Evolutionary conservation across 176 grass and related monocot genomes (phyloP).

Genomic region (Oryza meyeriana): DNA sequence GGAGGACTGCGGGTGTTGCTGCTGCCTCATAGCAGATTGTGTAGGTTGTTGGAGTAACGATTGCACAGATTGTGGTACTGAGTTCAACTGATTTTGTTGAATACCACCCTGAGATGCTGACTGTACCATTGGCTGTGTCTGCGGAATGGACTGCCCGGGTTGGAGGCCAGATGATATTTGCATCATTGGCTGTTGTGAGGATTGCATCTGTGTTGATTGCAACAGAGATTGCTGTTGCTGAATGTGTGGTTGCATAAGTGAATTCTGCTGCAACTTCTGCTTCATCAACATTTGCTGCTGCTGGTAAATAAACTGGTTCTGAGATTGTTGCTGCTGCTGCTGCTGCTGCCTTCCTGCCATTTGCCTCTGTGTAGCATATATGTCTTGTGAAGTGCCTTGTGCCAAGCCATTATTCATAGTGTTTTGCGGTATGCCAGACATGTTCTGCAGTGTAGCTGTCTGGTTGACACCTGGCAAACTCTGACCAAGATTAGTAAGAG

Average conservation of each 20-base stretch:
- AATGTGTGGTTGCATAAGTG: slow-evolving; percentile 55
- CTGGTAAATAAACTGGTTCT: slow-evolving; percentile 70
- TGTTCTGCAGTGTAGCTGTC: slow-evolving; percentile 58
- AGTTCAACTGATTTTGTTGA: slow-evolving; percentile 65
- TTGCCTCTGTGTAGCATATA: slow-evolving; percentile 79
- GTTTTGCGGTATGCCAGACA: slow-evolving; percentile 49
- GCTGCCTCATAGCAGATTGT: slow-evolving; percentile 63
- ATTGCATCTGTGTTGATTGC: slow-evolving; percentile 67
- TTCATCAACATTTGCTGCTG: slow-evolving; percentile 62
- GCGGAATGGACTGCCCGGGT: slow-evolving; percentile 55
- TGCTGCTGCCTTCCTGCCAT: slow-evolving; percentile 60
- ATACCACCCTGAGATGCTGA: slow-evolving; percentile 51
- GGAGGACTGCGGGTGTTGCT: slow-evolving; percentile 61
- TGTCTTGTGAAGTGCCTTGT: slow-evolving; percentile 53
- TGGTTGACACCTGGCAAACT: slow-evolving; percentile 46
- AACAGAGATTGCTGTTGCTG: slow-evolving; percentile 79
- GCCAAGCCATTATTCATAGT: slow-evolving; percentile 50
- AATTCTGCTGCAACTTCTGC: slow-evolving; percentile 62
- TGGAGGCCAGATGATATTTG: slow-evolving; percentile 72
- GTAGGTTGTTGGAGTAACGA: slow-evolving; percentile 74
- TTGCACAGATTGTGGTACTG: slow-evolving; percentile 71
- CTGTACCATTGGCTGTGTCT: slow-evolving; percentile 61
- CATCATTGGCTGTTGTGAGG: slow-evolving; percentile 75
- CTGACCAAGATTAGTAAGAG: slow-evolving; percentile 47
- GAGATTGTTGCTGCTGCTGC: slow-evolving; percentile 70